phyloP scores from a whole-genome alignment of 495 filamentous ascomycete species.

The Haplographium delicatum region DNA sequence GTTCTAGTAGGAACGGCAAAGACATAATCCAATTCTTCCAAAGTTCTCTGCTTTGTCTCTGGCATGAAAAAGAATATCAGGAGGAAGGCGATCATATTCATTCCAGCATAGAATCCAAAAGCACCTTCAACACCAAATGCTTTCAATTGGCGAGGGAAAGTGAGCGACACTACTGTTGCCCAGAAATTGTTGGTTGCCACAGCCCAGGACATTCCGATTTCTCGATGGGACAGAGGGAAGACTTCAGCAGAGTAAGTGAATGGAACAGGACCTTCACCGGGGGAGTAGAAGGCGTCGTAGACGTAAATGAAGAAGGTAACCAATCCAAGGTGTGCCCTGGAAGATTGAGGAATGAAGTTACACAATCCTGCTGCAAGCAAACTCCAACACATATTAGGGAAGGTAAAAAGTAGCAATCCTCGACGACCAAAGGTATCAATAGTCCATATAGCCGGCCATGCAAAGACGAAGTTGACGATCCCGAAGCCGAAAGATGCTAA shows the following conservation, averaged over 20 bases:
- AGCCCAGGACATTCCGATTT: slow-evolving; percentile 72
- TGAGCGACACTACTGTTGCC: slow-evolving; percentile 67
- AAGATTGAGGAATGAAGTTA: slow-evolving; percentile 43
- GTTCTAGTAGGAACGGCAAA: slow-evolving; percentile 47
- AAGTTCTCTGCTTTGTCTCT: slow-evolving; percentile 74
- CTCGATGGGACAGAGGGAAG: slow-evolving; percentile 69
- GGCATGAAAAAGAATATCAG: slow-evolving; percentile 74
- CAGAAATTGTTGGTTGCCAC: slow-evolving; percentile 69
- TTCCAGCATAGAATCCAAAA: slow-evolving; percentile 59
- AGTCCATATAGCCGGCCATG: slow-evolving; percentile 62
- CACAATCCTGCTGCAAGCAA: slow-evolving; percentile 55
- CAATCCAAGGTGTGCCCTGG: slow-evolving; percentile 41
- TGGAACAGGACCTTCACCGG: slow-evolving; percentile 66
- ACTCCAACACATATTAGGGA: slow-evolving; percentile 55
- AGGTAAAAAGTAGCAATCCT: slow-evolving; percentile 58
- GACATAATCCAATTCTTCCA: slow-evolving; percentile 60
- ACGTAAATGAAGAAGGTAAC: slow-evolving; percentile 64
- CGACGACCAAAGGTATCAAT: slow-evolving; percentile 63
- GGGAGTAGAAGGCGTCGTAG: slow-evolving; percentile 63
- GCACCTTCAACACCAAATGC: slow-evolving; percentile 41
- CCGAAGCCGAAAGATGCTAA: slow-evolving; percentile 57
- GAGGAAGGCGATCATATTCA: slow-evolving; percentile 63
- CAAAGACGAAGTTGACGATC: slow-evolving; percentile 53
- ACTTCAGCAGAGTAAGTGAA: slow-evolving; percentile 75
- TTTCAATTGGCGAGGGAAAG: slow-evolving; percentile 61